Conservation (phyloP, 805 yeast genomes). For the Candida silvicultrix region DNA sequence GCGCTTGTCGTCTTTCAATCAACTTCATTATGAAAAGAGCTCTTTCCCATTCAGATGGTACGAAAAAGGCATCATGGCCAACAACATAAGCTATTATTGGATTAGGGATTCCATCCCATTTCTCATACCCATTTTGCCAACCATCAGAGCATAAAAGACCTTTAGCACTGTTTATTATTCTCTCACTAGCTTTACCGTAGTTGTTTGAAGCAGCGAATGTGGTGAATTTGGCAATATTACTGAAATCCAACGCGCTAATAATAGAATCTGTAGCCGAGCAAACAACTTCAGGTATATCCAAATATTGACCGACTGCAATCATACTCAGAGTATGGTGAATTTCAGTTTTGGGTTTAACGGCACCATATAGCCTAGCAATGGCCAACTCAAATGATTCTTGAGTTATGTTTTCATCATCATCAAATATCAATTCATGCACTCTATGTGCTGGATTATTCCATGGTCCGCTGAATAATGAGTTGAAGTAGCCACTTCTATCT, state of each 20-base stretch:
- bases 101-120: slow-evolving; percentile 42
- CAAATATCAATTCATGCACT: slow-evolving; percentile 29
- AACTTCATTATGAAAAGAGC: slow-evolving; percentile 39
- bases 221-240: slow-evolving; percentile 30
- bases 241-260: slow-evolving; percentile 27
- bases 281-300: slow-evolving; percentile 39
- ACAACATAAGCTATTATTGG: slow-evolving; percentile 37
- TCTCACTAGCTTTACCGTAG: slow-evolving; percentile 40
- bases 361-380: slow-evolving; percentile 41
- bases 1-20: slow-evolving; percentile 29
- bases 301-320: slow-evolving; percentile 44
- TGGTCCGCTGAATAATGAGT: slow-evolving; percentile 34
- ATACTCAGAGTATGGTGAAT: slow-evolving; percentile 31
- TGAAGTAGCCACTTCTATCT: slow-evolving; percentile 41
- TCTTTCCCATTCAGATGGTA: slow-evolving; percentile 51
- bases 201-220: slow-evolving; percentile 36
- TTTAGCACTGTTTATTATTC: slow-evolving; percentile 39
- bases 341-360: slow-evolving; percentile 26
- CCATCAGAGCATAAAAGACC: slow-evolving; percentile 43
- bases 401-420: slow-evolving; percentile 33
- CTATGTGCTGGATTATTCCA: slow-evolving; percentile 30
- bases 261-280: slow-evolving; percentile 36
- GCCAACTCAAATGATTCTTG: slow-evolving; percentile 43
- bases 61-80: slow-evolving; percentile 44
- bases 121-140: slow-evolving; percentile 37